Percentiles rank a stretch among this genome's conserved stretches.
These are phyloP conservation scores for Brassica incana DNA, from an alignment of 345 rosid genomes.

Conservation along the genomic window DNA sequence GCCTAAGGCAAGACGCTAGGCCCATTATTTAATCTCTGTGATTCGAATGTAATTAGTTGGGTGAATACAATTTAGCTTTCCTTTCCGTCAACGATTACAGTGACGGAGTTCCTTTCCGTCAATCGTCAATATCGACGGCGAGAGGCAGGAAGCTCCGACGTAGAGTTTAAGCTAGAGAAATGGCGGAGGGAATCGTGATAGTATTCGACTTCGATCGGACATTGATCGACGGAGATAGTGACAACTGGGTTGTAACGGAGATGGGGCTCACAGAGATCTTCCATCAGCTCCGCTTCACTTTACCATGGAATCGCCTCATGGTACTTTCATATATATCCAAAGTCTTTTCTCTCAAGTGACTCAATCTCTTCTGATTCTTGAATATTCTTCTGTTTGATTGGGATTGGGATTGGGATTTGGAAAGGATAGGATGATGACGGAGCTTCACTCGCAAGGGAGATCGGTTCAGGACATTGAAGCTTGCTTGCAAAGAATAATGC, in stretches of 20 bases:
- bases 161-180: not conserved
- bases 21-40: not conserved
- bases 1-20: not conserved
- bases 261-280: constrained; percentile 77
- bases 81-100: not conserved
- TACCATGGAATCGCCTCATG: constrained; percentile 91
- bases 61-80: not conserved
- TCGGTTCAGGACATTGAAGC: constrained; percentile 55
- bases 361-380: not conserved
- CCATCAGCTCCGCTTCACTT: constrained; percentile 56
- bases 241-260: constrained; percentile 70
- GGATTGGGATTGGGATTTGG: not conserved
- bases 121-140: constrained; percentile 1
- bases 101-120: not conserved
- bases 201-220: constrained; percentile 88
- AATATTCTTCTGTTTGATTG: not conserved
- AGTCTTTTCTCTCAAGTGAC: not conserved
- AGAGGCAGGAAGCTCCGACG: constrained; percentile 25
- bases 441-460: constrained; percentile 71
- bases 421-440: constrained; percentile 89
- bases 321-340: constrained; percentile 32
- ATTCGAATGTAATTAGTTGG: not conserved
- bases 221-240: constrained; percentile 82
- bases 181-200: constrained; percentile 50
- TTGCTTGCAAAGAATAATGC: constrained; percentile 56